Evolutionary conservation across 2,329 filamentous ascomycete genomes (phyloP).

Genomic region (Neophaeococcomyces aloes): DNA sequence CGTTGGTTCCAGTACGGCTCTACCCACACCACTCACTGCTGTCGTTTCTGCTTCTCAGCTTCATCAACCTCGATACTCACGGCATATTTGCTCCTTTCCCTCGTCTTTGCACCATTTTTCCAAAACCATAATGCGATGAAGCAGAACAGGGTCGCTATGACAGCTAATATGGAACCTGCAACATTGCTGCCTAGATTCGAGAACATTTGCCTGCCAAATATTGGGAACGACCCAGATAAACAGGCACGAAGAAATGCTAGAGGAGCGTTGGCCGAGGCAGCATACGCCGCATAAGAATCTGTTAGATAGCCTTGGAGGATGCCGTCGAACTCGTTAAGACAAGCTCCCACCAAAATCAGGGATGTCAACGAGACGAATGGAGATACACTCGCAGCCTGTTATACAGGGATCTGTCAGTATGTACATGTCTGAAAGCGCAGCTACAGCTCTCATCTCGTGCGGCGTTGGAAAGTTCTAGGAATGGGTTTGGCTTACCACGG

Average conservation of each 20-base stretch:
- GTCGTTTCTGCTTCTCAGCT: neutral
- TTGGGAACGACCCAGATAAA: slow-evolving; percentile 67
- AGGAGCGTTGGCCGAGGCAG: slow-evolving; percentile 13
- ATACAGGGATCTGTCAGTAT: too few relatives aligned
- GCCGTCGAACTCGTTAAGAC: slow-evolving; percentile 37
- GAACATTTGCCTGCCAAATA: slow-evolving; percentile 67
- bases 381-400: too few relatives aligned
- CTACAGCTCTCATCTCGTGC: too few relatives aligned
- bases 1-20: too few relatives aligned
- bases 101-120: neutral
- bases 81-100: slow-evolving; percentile 1
- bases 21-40: too few relatives aligned
- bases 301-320: slow-evolving; percentile 30
- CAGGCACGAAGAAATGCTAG: slow-evolving; percentile 8
- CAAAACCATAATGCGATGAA: slow-evolving; percentile 12
- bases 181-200: slow-evolving; percentile 39
- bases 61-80: neutral
- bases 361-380: slow-evolving; percentile 34
- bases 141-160: slow-evolving; percentile 15
- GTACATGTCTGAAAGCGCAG: too few relatives aligned
- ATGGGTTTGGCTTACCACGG: slow-evolving; percentile 16
- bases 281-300: slow-evolving; percentile 17
- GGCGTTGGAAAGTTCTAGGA: too few relatives aligned
- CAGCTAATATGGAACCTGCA: slow-evolving; percentile 12
- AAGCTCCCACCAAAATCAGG: slow-evolving; percentile 38